A percentile compares a stretch with the other conserved stretches of the same genome.
Conservation (phyloP, 2,329 filamentous ascomycete genomes). For the Phaeoacremonium minimum region DNA sequence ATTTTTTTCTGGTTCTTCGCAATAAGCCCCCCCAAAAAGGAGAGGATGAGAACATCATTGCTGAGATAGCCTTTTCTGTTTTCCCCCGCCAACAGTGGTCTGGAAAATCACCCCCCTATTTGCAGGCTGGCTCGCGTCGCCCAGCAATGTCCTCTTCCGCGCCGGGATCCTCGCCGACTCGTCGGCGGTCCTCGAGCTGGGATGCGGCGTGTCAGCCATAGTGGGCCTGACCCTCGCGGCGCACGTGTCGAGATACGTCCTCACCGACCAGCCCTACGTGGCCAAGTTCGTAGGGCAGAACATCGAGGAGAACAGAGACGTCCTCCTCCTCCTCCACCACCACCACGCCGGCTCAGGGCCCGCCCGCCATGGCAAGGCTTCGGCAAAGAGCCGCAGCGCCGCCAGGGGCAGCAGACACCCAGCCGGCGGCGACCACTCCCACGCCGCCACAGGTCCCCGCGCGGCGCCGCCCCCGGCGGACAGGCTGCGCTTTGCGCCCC, state of each 20-base stretch:
- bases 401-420: constrained; percentile 2
- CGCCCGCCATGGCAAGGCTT: too few species aligned
- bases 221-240: constrained; percentile 66
- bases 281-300: constrained; percentile 74
- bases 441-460: not conserved
- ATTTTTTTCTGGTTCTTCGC: too few species aligned
- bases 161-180: constrained; percentile 40
- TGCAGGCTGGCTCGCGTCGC: constrained; percentile 70
- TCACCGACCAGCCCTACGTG: constrained; percentile 88
- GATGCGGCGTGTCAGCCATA: constrained; percentile 81
- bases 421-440: constrained; percentile 10
- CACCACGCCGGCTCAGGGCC: not conserved
- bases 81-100: constrained; percentile 51
- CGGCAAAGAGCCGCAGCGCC: constrained; percentile 3
- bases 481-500: constrained; percentile 51
- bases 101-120: constrained; percentile 89
- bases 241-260: constrained; percentile 60
- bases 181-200: constrained; percentile 73
- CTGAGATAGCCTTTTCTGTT: too few species aligned
- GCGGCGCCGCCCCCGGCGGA: constrained; percentile 4
- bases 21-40: too few species aligned
- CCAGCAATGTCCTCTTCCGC: constrained; percentile 58
- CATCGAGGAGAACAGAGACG: constrained; percentile 54
- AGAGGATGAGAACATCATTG: not conserved
- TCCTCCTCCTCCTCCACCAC: constrained; percentile 6